Evolutionary conservation across 768 basidiomycete genomes (phyloP).

Genomic region (Pleurotus ostreatus): DNA sequence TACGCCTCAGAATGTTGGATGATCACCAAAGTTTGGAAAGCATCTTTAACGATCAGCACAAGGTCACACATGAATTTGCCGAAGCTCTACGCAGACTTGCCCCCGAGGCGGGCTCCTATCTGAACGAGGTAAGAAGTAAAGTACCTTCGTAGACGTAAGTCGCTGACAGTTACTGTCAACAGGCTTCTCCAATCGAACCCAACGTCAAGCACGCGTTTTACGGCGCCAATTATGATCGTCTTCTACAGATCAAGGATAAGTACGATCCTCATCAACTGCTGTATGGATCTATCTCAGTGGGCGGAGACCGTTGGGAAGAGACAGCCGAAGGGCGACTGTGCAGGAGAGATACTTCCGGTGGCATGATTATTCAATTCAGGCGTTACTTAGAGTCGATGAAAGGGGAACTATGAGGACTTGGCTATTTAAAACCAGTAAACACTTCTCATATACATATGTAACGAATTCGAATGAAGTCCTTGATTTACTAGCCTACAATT

Average conservation of each 20-base stretch:
- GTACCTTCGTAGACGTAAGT: not conserved
- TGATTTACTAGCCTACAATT: too few species aligned
- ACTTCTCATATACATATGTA: too few species aligned
- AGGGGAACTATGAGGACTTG: not conserved
- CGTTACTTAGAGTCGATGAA: not conserved
- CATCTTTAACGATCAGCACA: not conserved
- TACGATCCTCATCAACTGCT: slow-evolving; percentile 1
- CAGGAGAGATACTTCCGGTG: not conserved
- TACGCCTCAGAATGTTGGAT: not conserved
- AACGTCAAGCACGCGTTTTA: slow-evolving; percentile 2
- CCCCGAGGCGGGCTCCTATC: not conserved
- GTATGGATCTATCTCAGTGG: not conserved
- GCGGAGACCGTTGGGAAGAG: not conserved
- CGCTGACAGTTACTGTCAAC: not conserved
- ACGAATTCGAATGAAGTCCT: too few species aligned
- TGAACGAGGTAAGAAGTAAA: not conserved
- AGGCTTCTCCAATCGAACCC: slow-evolving; percentile 1
- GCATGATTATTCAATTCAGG: not conserved
- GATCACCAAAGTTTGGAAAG: not conserved
- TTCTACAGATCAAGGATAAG: not conserved
- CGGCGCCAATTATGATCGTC: not conserved
- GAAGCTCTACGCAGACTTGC: slow-evolving; percentile 1
- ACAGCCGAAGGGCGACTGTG: not conserved
- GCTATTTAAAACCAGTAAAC: too few species aligned
- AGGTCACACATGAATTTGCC: slow-evolving; percentile 1